A percentile compares a stretch with the other conserved stretches of the same genome.
Conservation (phyloP, 1,284 basidiomycete genomes). For the Moesziomyces parantarcticus region DNA sequence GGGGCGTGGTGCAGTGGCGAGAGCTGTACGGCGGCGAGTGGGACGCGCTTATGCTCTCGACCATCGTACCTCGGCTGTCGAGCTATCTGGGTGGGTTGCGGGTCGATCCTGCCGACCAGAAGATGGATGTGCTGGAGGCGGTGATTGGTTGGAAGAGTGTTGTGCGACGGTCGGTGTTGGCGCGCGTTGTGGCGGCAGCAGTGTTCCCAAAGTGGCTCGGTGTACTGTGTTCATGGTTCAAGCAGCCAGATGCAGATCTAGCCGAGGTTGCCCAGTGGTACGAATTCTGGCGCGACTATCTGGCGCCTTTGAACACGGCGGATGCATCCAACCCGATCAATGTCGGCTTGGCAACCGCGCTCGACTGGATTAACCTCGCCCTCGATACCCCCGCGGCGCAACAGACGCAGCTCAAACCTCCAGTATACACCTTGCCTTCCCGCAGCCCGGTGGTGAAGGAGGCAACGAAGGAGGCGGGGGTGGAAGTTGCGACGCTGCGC, state of each 20-base stretch:
- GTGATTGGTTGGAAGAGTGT: slow-evolving; percentile 82
- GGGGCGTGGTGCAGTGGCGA: slow-evolving; percentile 48
- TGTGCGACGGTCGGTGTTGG: slow-evolving; percentile 71
- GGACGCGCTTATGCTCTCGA: slow-evolving; percentile 89
- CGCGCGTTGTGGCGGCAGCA: slow-evolving; percentile 74
- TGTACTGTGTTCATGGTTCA: slow-evolving; percentile 89
- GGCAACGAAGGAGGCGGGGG: not conserved
- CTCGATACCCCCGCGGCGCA: slow-evolving; percentile 73
- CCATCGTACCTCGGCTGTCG: slow-evolving; percentile 88
- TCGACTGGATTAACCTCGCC: slow-evolving; percentile 92
- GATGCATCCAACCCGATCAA: slow-evolving; percentile 32
- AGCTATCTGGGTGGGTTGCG: slow-evolving; percentile 81
- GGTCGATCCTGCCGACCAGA: slow-evolving; percentile 87
- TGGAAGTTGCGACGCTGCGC: slow-evolving; percentile 76
- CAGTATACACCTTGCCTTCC: slow-evolving; percentile 72
- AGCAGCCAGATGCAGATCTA: slow-evolving; percentile 81
- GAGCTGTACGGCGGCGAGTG: slow-evolving; percentile 74
- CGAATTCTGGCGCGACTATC: slow-evolving; percentile 83
- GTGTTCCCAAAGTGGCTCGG: slow-evolving; percentile 98
- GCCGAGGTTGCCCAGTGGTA: slow-evolving; percentile 92
- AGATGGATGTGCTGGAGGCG: slow-evolving; percentile 76
- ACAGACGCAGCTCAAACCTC: slow-evolving; percentile 70
- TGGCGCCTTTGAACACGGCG: slow-evolving; percentile 68
- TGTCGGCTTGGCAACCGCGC: slow-evolving; percentile 82
- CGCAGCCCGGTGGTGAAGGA: not conserved